Conservation (phyloP, 371 early-diverging fungal genomes). For the Mucor indicus region DNA sequence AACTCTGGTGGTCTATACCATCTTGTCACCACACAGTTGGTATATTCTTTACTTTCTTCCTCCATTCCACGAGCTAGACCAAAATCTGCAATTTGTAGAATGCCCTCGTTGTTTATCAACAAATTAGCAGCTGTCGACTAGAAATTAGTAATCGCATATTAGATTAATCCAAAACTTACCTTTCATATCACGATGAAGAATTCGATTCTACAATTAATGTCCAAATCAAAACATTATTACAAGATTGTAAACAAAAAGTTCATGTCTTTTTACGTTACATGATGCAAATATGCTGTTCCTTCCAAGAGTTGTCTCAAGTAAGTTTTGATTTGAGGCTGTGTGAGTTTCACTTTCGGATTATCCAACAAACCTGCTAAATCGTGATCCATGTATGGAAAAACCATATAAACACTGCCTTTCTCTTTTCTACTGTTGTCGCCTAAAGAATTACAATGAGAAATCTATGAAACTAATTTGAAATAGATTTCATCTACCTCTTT, state of each 20-base stretch:
- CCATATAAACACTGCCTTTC: slow-evolving; percentile 80
- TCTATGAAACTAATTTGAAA: background rate
- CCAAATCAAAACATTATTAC: background rate
- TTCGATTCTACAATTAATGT: slow-evolving; percentile 63
- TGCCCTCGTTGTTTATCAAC: slow-evolving; percentile 85
- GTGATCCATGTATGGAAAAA: slow-evolving; percentile 95
- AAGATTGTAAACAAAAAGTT: background rate
- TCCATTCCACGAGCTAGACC: slow-evolving; percentile 81
- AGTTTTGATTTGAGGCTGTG: slow-evolving; percentile 74
- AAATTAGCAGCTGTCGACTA: slow-evolving; percentile 75
- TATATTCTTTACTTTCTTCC: slow-evolving; percentile 67
- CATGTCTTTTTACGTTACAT: slow-evolving; percentile 25
- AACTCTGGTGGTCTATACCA: slow-evolving; percentile 99
- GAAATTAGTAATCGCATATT: slow-evolving; percentile 7
- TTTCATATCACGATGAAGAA: slow-evolving; percentile 92
- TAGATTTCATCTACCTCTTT: slow-evolving; percentile 42
- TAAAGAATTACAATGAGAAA: slow-evolving; percentile 1
- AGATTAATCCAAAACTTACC: slow-evolving; percentile 31
- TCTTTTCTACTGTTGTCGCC: slow-evolving; percentile 26
- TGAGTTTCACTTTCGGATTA: slow-evolving; percentile 66
- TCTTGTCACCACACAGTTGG: slow-evolving; percentile 93
- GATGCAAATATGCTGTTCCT: slow-evolving; percentile 84
- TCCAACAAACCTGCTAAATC: slow-evolving; percentile 87
- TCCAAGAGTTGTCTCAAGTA: slow-evolving; percentile 81
- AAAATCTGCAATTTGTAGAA: slow-evolving; percentile 99